These are phyloP conservation scores for Cyclocybe aegerita DNA, from an alignment of 768 basidiomycete genomes.

Conservation along the genomic window DNA sequence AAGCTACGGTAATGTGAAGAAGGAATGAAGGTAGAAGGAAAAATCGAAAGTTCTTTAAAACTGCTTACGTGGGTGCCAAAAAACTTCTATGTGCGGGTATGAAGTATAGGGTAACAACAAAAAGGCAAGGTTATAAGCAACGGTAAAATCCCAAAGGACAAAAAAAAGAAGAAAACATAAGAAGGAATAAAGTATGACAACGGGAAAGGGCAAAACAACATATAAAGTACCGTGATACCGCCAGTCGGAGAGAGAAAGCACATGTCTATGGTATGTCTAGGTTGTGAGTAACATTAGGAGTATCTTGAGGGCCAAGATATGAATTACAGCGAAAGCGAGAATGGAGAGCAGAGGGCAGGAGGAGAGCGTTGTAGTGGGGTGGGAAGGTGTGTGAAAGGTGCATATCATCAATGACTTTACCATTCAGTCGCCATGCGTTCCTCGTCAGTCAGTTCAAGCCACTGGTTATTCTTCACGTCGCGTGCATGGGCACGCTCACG, in stretches of 20 bases:
- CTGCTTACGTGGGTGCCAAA: background rate
- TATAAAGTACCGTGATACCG: slow-evolving; percentile 1
- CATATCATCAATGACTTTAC: slow-evolving; percentile 24
- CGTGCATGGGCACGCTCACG: slow-evolving; percentile 66
- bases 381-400: background rate
- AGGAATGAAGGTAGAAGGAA: background rate
- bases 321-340: background rate
- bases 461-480: slow-evolving; percentile 73
- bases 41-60: background rate
- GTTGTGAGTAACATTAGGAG: background rate
- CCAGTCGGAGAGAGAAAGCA: background rate
- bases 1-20: no score
- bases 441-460: slow-evolving; percentile 51
- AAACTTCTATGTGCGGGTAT: background rate
- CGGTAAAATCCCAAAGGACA: slow-evolving; percentile 6
- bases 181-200: slow-evolving; percentile 5
- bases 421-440: slow-evolving; percentile 46
- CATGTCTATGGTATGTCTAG: background rate
- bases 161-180: slow-evolving; percentile 5
- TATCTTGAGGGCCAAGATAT: background rate
- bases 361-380: background rate
- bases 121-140: background rate
- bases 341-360: background rate
- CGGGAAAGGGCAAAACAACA: slow-evolving; percentile 4
- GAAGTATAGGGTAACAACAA: background rate